A percentile compares a stretch with the other conserved stretches of the same genome.
Conservation (phyloP, 2,329 filamentous ascomycete genomes). For the Penicillium vulpinum region DNA sequence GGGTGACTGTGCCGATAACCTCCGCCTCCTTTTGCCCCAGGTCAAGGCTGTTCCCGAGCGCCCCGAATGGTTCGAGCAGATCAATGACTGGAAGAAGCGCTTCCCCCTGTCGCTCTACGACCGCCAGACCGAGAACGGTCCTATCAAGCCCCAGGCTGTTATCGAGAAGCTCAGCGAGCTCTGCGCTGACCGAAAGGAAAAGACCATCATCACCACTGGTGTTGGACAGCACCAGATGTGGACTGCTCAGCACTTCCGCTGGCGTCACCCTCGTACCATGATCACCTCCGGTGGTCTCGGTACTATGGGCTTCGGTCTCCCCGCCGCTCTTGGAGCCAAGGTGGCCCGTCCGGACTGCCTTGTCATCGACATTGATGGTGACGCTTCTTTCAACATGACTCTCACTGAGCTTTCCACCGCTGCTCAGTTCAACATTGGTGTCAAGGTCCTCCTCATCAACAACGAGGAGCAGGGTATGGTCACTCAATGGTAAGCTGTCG, state of each 20-base stretch:
- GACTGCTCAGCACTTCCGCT: conserved; percentile 94
- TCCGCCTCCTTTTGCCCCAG: conserved; percentile 71
- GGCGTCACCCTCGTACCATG: conserved; percentile 88
- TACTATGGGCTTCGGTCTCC: conserved; percentile 94
- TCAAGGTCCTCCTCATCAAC: conserved; percentile 93
- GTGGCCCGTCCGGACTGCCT: conserved; percentile 77
- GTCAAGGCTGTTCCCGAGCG: conserved; percentile 66
- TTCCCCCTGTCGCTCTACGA: conserved; percentile 86
- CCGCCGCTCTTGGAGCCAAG: conserved; percentile 93
- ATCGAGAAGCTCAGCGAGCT: conserved; percentile 88
- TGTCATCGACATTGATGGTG: conserved; percentile 94
- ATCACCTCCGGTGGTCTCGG: conserved; percentile 94
- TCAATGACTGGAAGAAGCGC: conserved; percentile 84
- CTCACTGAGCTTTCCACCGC: conserved; percentile 92
- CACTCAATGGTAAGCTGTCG: conserved; percentile 67
- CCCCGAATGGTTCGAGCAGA: conserved; percentile 85
- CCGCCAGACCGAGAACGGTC: conserved; percentile 68
- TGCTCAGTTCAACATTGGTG: conserved; percentile 91
- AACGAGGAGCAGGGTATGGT: conserved; percentile 99
- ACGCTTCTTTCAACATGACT: conserved; percentile 99
- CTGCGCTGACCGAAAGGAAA: conserved; percentile 74
- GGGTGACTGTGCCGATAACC: conserved; percentile 82
- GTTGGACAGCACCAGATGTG: conserved; percentile 99
- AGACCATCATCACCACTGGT: conserved; percentile 86
- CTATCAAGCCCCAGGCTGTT: conserved; percentile 92